Evolutionary conservation across 2,329 filamentous ascomycete species (phyloP).

Genomic region (Talaromyces islandicus): DNA sequence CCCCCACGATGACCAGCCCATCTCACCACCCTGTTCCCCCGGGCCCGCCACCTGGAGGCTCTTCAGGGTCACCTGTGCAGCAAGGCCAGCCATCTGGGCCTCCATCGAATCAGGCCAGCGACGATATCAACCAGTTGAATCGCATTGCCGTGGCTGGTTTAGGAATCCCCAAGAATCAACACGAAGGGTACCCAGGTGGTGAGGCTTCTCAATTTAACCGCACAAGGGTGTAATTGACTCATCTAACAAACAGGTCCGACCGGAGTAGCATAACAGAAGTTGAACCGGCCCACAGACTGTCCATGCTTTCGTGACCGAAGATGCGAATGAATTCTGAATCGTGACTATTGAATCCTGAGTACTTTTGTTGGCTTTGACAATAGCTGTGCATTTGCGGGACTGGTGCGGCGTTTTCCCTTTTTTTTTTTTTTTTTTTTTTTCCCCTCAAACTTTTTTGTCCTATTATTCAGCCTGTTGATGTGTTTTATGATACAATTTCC

Average conservation of each 20-base stretch:
- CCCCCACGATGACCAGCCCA: slow-evolving; percentile 12
- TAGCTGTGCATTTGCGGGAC: not conserved
- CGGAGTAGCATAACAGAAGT: not conserved
- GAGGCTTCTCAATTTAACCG: not conserved
- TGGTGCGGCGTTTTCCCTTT: not conserved
- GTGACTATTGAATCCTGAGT: not conserved
- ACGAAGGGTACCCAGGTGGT: not conserved
- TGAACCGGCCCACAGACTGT: not conserved
- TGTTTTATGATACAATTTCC: not conserved
- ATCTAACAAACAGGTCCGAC: not conserved
- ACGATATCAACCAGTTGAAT: slow-evolving; percentile 38
- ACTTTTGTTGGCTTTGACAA: not conserved
- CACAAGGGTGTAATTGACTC: not conserved
- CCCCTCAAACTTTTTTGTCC: not conserved
- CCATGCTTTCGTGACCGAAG: not conserved
- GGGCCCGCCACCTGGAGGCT: slow-evolving; percentile 10
- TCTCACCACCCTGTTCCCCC: slow-evolving; percentile 18
- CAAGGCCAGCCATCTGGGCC: slow-evolving; percentile 11
- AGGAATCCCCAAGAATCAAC: slow-evolving; percentile 35
- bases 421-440: too few relatives aligned
- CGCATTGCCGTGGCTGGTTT: slow-evolving; percentile 39
- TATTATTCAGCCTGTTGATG: not conserved
- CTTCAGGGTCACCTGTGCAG: slow-evolving; percentile 9
- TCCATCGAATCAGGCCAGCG: slow-evolving; percentile 17
- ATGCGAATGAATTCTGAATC: not conserved